Conservation (phyloP, 306 rosid genomes). For the peach (Prunus persica) region Prunus_persica_NCBIv2 NC_034010.1:27068001-27068500, state of each 20-base stretch:
- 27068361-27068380: background rate
- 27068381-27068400: background rate
- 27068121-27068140: too few relatives aligned
- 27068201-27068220: background rate
- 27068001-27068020: too few relatives aligned
- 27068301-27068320: background rate
- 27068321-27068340: background rate
- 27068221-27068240: slow-evolving; percentile 1
- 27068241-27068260: slow-evolving; percentile 8
- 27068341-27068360: background rate
- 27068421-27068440: background rate
- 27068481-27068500: slow-evolving; percentile 28
- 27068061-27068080: too few relatives aligned
- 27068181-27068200: slow-evolving; percentile 19
- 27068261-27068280: slow-evolving; percentile 3
- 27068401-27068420: slow-evolving; percentile 32
- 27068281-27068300: background rate
- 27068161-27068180: slow-evolving; percentile 29
- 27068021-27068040: background rate
- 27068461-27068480: slow-evolving; percentile 1
- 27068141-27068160: slow-evolving; percentile 20
- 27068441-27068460: background rate
- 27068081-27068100: too few relatives aligned
- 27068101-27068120: too few relatives aligned
- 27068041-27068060: slow-evolving; percentile 14